Evolutionary conservation across 306 rosid species (phyloP), one percentile per base, ranked within the genome.

Genomic region (Parietaria judaica): DNA sequence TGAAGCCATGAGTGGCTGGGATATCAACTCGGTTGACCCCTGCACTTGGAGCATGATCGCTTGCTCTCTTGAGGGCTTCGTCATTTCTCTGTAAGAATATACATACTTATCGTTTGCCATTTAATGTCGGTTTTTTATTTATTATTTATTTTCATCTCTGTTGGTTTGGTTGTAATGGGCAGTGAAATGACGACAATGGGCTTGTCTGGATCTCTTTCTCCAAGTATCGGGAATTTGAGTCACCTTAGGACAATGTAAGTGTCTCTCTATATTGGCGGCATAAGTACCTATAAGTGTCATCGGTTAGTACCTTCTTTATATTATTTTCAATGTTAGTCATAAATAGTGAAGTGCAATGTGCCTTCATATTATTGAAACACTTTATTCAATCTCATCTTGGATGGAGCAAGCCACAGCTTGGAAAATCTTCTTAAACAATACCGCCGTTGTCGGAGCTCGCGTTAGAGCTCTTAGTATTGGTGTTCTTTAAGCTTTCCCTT

Each of bases 21-120:
- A 94, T 70, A 84, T 88, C 47, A 86, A 88, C 70, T 92, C 99
- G 31, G 99, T 88, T 66, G 97, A 94, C 68, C 99, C 99, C 45
- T 94, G 99, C 54, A 88, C 99, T 65, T 88, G 99, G 97, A 67
- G 79, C 74, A 86, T 80, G 95, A 86, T 88, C 31, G 94, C 74
- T 78, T 88, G 95, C 80, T 94, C 99, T 70, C 1, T 66, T 3
- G 95, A 84, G 78, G 83, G 90, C 61, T 76, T 72, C 78, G 99
- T 94, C 5, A 64, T 84, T 72, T 84, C 96, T 49, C 74, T 94
- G 99, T 92, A 72, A 71, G 99, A 64, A 46, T 65, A 61, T 59
- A 15, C 51, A 0, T 56, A 60, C 50, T 43, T 5, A 4, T n/a
- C 15, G 14, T 41, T 15, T 10, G 5, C 7, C 36, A 4, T 3